Conservation (phyloP, 805 yeast genomes). For the Suhomyces sp. region DNA sequence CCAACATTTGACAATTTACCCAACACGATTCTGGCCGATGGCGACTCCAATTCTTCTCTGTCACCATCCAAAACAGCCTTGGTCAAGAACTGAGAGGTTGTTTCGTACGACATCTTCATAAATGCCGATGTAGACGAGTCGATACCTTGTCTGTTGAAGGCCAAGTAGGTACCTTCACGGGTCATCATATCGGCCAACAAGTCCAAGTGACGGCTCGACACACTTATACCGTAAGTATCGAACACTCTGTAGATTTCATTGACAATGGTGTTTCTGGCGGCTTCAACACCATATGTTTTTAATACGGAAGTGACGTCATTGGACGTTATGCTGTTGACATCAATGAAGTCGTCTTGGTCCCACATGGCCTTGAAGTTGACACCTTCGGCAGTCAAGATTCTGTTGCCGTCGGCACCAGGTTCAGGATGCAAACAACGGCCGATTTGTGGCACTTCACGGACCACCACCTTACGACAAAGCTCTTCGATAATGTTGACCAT, state of each 20-base stretch:
- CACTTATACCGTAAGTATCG: conserved; percentile 93
- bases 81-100: conserved; percentile 95
- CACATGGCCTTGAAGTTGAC: conserved; percentile 97
- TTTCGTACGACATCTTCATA: conserved; percentile 98
- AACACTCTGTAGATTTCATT: conserved; percentile 94
- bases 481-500: conserved; percentile 97
- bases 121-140: conserved; percentile 93
- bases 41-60: conserved; percentile 81
- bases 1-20: conserved; percentile 92
- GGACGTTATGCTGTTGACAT: conserved; percentile 84
- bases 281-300: conserved; percentile 95
- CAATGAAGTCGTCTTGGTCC: conserved; percentile 92
- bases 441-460: conserved; percentile 85
- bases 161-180: conserved; percentile 93
- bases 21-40: conserved; percentile 88
- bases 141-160: conserved; percentile 98
- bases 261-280: conserved; percentile 96
- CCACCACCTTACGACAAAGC: conserved; percentile 84
- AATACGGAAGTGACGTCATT: conserved; percentile 92
- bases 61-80: conserved; percentile 94
- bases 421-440: conserved; percentile 90
- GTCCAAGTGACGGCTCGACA: conserved; percentile 90
- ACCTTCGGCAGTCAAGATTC: conserved; percentile 92
- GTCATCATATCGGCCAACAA: conserved; percentile 99
- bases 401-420: conserved; percentile 57